These are phyloP conservation scores for Coemansia sp. DNA, from an alignment of 192 early-diverging fungal species.

Conservation along the genomic window DNA sequence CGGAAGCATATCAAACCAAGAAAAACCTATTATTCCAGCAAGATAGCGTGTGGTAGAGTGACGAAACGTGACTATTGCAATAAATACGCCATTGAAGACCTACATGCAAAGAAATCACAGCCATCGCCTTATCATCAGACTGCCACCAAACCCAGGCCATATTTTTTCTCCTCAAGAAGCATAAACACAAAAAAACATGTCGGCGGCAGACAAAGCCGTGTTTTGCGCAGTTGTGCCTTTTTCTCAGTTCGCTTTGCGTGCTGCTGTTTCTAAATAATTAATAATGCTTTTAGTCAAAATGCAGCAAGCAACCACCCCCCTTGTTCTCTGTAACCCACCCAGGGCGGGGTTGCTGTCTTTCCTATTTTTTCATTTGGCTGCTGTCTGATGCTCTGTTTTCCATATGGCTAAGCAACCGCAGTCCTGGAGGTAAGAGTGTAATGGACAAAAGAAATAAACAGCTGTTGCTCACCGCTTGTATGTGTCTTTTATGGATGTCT, in stretches of 20 bases:
- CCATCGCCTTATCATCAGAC: constrained; percentile 13
- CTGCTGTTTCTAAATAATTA: constrained; percentile 1
- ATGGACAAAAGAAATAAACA: background rate
- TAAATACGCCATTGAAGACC: constrained; percentile 4
- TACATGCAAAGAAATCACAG: constrained; percentile 16
- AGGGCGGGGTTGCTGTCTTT: background rate
- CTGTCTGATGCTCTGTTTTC: constrained; percentile 13
- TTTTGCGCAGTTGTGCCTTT: constrained; percentile 2
- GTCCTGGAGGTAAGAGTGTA: constrained; percentile 3
- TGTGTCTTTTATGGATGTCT: background rate
- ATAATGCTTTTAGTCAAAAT: background rate
- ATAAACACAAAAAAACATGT: constrained; percentile 10
- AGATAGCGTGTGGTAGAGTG: constrained; percentile 7
- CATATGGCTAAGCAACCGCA: constrained; percentile 7
- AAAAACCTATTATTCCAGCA: background rate
- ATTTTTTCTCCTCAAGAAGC: background rate
- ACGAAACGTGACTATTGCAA: constrained; percentile 11
- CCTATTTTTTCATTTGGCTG: constrained; percentile 1
- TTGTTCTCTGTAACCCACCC: constrained; percentile 8
- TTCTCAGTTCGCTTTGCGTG: background rate
- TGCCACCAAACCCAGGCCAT: constrained; percentile 3
- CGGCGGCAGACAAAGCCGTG: background rate
- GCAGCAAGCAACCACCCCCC: background rate
- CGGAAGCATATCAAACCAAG: background rate
- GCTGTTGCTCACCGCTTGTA: background rate